Conservation (phyloP, 441 rosid genomes). For the Breynia disticha region DNA sequence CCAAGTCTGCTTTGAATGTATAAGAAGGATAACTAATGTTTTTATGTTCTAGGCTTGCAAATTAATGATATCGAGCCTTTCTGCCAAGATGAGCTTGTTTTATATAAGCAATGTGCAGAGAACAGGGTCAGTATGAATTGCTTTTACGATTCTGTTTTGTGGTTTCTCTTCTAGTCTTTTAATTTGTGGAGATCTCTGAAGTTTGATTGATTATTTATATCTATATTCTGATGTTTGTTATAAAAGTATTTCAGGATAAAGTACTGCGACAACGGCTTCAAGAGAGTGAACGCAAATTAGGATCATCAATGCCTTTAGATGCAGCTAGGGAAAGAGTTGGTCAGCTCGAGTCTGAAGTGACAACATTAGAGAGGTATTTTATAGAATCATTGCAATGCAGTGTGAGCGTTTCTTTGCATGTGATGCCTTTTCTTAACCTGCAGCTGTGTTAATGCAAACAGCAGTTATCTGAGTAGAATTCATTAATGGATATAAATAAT, state of each 20-base stretch:
- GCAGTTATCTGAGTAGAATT: too few species aligned
- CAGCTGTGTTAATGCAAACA: too few species aligned
- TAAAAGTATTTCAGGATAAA: conserved; percentile 53
- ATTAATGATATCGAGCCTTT: conserved; percentile 86
- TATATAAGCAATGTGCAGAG: conserved; percentile 73
- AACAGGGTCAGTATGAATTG: conserved; percentile 43
- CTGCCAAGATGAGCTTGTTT: conserved; percentile 84
- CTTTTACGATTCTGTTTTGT: conserved; percentile 1
- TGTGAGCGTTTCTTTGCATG: too few species aligned
- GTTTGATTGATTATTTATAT: conserved; percentile 1
- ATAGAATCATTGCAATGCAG: too few species aligned
- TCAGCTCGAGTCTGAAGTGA: conserved; percentile 76
- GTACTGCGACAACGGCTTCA: conserved; percentile 69
- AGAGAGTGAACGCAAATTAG: conserved; percentile 80
- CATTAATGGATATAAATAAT: too few species aligned
- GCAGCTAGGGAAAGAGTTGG: conserved; percentile 60
- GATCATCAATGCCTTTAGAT: conserved; percentile 77
- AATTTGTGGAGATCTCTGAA: conserved; percentile 10
- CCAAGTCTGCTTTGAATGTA: not conserved
- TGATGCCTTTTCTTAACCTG: too few species aligned
- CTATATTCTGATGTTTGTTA: conserved; percentile 12
- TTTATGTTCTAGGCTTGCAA: conserved; percentile 56
- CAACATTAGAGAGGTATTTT: conserved; percentile 67
- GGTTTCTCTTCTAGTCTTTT: conserved; percentile 1
- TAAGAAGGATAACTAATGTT: conserved; percentile 1